Evolutionary conservation across 1,284 basidiomycete species (phyloP).

Genomic region (Ganoderma sp.): DNA sequence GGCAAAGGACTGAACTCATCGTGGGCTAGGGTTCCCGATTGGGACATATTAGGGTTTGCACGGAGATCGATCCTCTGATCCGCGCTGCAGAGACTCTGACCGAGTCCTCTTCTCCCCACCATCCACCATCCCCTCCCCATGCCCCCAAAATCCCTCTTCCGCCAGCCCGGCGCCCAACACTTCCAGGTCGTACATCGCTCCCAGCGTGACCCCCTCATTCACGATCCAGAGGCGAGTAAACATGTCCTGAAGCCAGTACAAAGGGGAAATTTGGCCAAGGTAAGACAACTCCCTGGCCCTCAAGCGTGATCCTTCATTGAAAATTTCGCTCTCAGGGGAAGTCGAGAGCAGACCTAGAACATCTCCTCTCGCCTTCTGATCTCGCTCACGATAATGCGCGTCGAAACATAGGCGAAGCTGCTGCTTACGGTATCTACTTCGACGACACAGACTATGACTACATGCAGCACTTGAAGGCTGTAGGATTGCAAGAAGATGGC

Average conservation of each 20-base stretch:
- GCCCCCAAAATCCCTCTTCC: conserved; percentile 85
- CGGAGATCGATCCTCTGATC: conserved; percentile 31
- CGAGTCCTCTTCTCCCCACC: not conserved
- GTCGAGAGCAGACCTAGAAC: conserved; percentile 77
- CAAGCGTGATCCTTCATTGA: not conserved
- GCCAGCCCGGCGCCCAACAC: conserved; percentile 87
- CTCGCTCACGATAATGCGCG: conserved; percentile 52
- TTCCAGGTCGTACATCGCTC: conserved; percentile 98
- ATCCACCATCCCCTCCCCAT: conserved; percentile 43
- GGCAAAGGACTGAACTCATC: conserved; percentile 17
- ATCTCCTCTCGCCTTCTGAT: conserved; percentile 63
- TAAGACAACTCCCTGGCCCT: conserved; percentile 34
- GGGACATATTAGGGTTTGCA: conserved; percentile 23
- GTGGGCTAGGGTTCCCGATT: conserved; percentile 29
- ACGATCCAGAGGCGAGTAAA: conserved; percentile 89
- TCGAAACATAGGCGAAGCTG: conserved; percentile 82
- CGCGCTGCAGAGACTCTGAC: conserved; percentile 22
- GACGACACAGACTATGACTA: conserved; percentile 99
- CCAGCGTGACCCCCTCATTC: conserved; percentile 92
- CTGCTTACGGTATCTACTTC: conserved; percentile 91
- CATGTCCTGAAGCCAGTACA: conserved; percentile 89
- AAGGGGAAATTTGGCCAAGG: conserved; percentile 75
- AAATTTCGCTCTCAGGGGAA: conserved; percentile 61
- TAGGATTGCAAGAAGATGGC: conserved; percentile 77
- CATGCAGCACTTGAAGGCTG: conserved; percentile 91